Base-by-base conservation (phyloP, 2,329 filamentous ascomycete genomes). In the Colletotrichum noveboracense region DNA sequence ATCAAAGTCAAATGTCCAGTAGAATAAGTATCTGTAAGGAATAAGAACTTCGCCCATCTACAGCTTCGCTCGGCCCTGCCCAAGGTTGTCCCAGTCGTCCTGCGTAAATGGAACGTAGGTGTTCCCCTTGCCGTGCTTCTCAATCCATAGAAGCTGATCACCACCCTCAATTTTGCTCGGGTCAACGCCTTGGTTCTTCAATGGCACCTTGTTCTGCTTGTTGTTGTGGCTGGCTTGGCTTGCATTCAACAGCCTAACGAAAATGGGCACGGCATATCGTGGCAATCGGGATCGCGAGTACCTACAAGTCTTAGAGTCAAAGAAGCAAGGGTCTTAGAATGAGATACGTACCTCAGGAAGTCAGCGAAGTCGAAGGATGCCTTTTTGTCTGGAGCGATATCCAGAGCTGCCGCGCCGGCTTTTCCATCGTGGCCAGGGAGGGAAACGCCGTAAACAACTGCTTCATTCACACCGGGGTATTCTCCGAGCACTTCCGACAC, bases 191-290 rank as follows among this genome's bases (percentile, higher is more conserved):
- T 76, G 64, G 16, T 76, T 72, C 48, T 93, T 88, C 61, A 95
- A 85, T 0, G 92, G 92, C 3, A 93, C 32, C 43, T 96, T 96
- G 81, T 95, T 94, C 84, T 95, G 94, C 85, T 96, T 96, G 82
- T 95, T 94, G 79, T 95, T 96, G 81, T 94, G 92, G 71, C 89
- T 87, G 43, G 86, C 86, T 56, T 88, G 85, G 26, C 94, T 88
- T 32, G 94, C 84, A 1, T 94, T 73, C 14, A 76, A 87, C 21
- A 95, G 83, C 0, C 94, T 87, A 56, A 96, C 79, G 84, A 96
- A 96, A 3, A 95, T 84, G 0, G 94, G 94, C 2, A 96, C 93
- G 0, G 94, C 94, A 80, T 96, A 96, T 77, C 89, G 89, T 0
- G 94, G 94, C 26, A 96, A 85, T 66, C 91, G 87, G 16, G 87